Base-by-base conservation (phyloP, 129 eudicot species). In the Lonicera japonica region DNA sequence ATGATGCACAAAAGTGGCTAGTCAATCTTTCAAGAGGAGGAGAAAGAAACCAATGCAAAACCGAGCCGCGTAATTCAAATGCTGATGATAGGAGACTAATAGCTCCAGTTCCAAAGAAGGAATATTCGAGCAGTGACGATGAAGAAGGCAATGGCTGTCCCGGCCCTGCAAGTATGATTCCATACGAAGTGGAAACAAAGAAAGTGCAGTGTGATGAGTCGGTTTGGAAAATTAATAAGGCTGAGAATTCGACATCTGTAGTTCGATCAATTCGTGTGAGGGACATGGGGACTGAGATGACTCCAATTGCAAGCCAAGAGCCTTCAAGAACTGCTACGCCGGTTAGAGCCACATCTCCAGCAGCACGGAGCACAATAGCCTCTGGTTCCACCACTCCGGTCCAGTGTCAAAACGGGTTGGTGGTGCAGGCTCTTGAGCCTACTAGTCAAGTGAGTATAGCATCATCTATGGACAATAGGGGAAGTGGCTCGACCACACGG, bases 251-350 rank as follows among this genome's bases (percentile, higher is more conserved):
- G 15, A 65, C 77, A 0, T 58, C 95, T 24, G 75, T 61, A 21
- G 90, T 84, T 64, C 69, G 89, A 62, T 79, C 97, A 16, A 71
- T 90, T 62, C 79, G 94, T 63, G 89, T 90, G 69, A 75, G 97
- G 71, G 97, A 90, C 63, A 90, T 90, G 97, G 97, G 97, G 57
- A 90, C 97, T 0, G 97, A 90, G 72, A 90, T 90, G 97, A 90
- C 97, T 1, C 97, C 95, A 0, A 82, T 82, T 70, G 95, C 83
- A n/a, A 90, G 97, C 63, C 92, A 79, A 62, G 97, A 90, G 64
- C 97, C 97, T 8, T 87, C 97, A 34, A 75, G 97, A 57, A 70
- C 97, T 8, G 82, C 94, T 46, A 90, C 97, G 10, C 97, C 97
- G 5, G 60, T 90, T 36, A 64, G 85, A 73, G 87, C 90, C 62